phyloP scores from a whole-genome alignment of 2,329 filamentous ascomycete species.

The Knufia fluminis region DNA sequence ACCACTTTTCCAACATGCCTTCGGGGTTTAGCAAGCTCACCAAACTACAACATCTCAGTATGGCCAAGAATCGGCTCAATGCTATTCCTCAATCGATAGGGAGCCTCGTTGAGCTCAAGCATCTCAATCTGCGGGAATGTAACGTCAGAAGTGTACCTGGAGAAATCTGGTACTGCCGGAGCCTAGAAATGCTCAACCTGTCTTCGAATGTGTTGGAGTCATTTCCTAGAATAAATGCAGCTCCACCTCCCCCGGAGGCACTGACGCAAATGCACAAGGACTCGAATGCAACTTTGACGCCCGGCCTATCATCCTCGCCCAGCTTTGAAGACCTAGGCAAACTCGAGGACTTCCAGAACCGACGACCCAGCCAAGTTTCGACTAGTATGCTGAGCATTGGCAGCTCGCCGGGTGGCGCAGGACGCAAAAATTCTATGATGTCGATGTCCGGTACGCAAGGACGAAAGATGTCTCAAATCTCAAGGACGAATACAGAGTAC shows the following conservation, averaged over 20 bases:
- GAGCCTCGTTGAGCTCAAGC: conserved; percentile 70
- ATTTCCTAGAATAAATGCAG: conserved; percentile 70
- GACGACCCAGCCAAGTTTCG: conserved; percentile 78
- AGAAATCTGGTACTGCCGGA: conserved; percentile 93
- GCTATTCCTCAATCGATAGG: conserved; percentile 81
- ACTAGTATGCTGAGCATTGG: conserved; percentile 66
- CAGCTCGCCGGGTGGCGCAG: conserved; percentile 54
- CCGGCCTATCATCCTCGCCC: conserved; percentile 50
- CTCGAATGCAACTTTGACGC: conserved; percentile 40
- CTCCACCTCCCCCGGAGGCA: conserved; percentile 46
- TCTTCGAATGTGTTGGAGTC: conserved; percentile 87
- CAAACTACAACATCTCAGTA: conserved; percentile 82
- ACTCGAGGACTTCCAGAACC: conserved; percentile 51
- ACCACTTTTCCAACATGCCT: conserved; percentile 88
- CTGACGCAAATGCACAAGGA: not conserved
- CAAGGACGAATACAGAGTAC: conserved; percentile 52
- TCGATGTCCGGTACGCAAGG: conserved; percentile 69
- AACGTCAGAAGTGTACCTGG: conserved; percentile 81
- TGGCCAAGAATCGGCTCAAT: conserved; percentile 81
- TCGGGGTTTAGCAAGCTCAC: conserved; percentile 73
- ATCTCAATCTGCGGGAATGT: conserved; percentile 85
- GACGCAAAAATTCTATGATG: conserved; percentile 74
- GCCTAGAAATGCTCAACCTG: conserved; percentile 82
- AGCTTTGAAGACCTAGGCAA: conserved; percentile 70
- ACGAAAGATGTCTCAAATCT: conserved; percentile 77